These are phyloP conservation scores for Hanseniaspora clermontiae DNA, from an alignment of 805 yeast species.

Conservation along the genomic window DNA sequence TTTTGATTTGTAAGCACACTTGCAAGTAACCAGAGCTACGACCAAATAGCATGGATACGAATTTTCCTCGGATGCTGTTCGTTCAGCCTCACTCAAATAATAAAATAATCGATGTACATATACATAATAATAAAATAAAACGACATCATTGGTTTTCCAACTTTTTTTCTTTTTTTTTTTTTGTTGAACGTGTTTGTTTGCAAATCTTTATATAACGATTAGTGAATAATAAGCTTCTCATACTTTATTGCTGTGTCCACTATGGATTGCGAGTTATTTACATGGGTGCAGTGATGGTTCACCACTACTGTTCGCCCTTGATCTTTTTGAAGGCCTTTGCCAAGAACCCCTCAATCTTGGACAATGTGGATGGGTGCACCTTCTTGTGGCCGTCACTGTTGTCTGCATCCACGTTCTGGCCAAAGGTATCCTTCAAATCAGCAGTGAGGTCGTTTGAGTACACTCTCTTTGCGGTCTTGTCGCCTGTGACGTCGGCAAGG, in stretches of 20 bases:
- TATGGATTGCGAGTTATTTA: not conserved
- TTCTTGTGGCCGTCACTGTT: conserved; percentile 5
- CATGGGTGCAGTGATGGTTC: not conserved
- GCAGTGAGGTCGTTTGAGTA: conserved; percentile 12
- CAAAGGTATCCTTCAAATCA: not conserved
- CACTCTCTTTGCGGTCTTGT: conserved; percentile 60
- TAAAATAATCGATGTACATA: no score
- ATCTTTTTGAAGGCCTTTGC: conserved; percentile 45
- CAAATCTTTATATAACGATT: not conserved
- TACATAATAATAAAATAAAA: no score
- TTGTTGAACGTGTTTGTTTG: no score
- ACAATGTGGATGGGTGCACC: conserved; percentile 27
- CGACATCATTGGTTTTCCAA: no score
- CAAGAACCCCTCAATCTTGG: conserved; percentile 46
- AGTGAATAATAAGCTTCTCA: conserved; percentile 6
- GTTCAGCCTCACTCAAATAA: no score
- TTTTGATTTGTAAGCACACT: conserved; percentile 23
- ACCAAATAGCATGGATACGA: no score
- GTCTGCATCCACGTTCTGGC: not conserved
- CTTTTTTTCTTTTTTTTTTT: no score
- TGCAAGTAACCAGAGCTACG: no score
- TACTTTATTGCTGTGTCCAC: conserved; percentile 5
- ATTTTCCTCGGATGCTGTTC: no score
- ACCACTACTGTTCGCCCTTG: conserved; percentile 23
- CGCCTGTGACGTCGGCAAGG: conserved; percentile 80